Percentiles rank a stretch among this genome's conserved stretches.
Evolutionary conservation across 2,329 filamentous ascomycete genomes (phyloP).

Genomic region (Xylaria sp.): DNA sequence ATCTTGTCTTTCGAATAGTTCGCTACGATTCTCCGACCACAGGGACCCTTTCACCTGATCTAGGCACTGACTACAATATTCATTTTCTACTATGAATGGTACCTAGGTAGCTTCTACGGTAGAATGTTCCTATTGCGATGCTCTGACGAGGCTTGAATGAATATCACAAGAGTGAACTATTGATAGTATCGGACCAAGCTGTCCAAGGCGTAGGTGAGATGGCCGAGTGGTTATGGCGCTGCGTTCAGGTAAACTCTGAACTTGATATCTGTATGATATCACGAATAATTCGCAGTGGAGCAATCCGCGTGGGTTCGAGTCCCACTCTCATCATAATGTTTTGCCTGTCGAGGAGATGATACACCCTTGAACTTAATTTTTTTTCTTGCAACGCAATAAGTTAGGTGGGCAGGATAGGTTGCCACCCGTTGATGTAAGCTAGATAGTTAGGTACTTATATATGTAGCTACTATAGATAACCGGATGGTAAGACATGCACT

Average conservation of each 20-base stretch:
- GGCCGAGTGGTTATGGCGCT: slow-evolving; percentile 53
- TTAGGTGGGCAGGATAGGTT: too few species aligned
- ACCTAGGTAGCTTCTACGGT: neutral
- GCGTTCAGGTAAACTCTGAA: slow-evolving; percentile 46
- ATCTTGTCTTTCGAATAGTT: neutral
- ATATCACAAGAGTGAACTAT: too few species aligned
- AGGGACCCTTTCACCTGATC: neutral
- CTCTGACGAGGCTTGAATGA: neutral
- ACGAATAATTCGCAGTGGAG: slow-evolving; percentile 49
- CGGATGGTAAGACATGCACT: neutral
- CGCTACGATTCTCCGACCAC: neutral
- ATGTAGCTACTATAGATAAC: neutral
- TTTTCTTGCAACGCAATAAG: neutral
- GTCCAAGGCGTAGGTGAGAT: slow-evolving; percentile 43
- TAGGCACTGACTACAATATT: neutral
- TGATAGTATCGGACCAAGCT: neutral
- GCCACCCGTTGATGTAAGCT: too few species aligned
- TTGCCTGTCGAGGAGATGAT: neutral
- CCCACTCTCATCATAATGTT: slow-evolving; percentile 51
- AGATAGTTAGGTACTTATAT: too few species aligned
- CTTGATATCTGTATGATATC: neutral
- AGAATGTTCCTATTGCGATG: neutral
- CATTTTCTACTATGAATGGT: neutral
- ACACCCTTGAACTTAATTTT: neutral
- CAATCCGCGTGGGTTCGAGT: slow-evolving; percentile 57